A percentile compares a stretch with the other conserved stretches of the same genome.
phyloP scores from a whole-genome alignment of 1,284 basidiomycete genomes.

The Melampsora larici-populina region DNA sequence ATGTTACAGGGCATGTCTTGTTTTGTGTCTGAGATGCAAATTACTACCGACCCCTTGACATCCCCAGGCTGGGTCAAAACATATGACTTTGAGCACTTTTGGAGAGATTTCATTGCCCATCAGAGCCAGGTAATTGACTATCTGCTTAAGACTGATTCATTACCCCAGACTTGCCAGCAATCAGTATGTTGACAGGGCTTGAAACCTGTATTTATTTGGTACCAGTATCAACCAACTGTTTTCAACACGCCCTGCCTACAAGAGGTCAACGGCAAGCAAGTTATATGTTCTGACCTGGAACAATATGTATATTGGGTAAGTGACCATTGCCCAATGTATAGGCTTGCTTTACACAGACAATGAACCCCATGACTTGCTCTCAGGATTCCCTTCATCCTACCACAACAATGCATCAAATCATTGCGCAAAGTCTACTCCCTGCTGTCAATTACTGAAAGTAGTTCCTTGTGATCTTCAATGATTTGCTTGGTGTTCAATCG shows the following conservation, averaged over 20 bases:
- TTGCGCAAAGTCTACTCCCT: background rate
- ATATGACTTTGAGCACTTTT: background rate
- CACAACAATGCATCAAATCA: slow-evolving; percentile 23
- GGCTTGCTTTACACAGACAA: too few species aligned
- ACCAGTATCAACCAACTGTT: background rate
- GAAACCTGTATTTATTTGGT: background rate
- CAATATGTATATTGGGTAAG: slow-evolving; percentile 6
- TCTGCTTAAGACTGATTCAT: background rate
- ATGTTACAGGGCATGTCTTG: background rate
- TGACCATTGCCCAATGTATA: background rate
- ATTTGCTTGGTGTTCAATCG: too few species aligned
- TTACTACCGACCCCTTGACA: background rate
- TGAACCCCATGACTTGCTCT: background rate
- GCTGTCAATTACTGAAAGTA: too few species aligned
- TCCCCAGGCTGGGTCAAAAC: background rate
- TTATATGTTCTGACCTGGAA: background rate
- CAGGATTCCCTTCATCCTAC: slow-evolving; percentile 40
- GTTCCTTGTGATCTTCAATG: too few species aligned
- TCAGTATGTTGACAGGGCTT: background rate
- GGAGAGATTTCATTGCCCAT: background rate
- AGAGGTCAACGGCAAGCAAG: background rate
- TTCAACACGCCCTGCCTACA: background rate
- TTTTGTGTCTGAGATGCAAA: background rate
- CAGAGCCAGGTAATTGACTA: background rate
- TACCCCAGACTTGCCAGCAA: background rate